Base-by-base conservation (phyloP, 2,329 filamentous ascomycete species). In the Keithomyces neogunnii region DNA sequence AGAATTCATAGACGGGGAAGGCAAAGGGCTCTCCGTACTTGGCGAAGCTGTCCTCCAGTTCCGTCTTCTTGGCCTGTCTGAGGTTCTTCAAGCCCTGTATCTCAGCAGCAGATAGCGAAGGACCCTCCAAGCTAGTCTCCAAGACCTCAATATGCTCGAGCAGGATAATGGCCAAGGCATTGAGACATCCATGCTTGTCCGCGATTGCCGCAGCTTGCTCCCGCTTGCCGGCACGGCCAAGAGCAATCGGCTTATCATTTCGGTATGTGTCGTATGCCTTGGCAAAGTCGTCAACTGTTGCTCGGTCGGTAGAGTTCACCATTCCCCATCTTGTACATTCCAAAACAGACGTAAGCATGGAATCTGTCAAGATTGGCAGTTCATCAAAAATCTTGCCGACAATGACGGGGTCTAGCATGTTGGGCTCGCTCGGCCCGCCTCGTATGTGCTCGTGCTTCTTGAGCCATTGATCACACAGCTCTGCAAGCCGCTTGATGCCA, bases 1-100 rank as follows among this genome's bases (percentile, higher is more conserved):
- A 76, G 56, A 85, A 84, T 52, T 88, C 81, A 66, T 95, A 97
- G 55, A 89, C 87, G 0, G 89, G 86, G 59, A 84, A 84, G 3
- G 86, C 84, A 66, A 87, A 90, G 1, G 73, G 70, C 55, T 83
- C 74, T 13, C 82, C 81, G 57, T 86, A 88, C 30, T 70, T 74
- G n/a, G 76, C 73, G 60, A 90, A 87, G 49, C 75, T 75, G 36
- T 73, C 63, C 59, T 77, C 77, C n/a, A 70, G 62, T 38, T 44
- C 54, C 1, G 70, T 69, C 55, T 72, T 74, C 56, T 73, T 71
- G 29, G 67, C 63, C 40, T 70, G 65, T 13, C 70, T 69, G 44
- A 74, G 56, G 3, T 60, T 56, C 49, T 64, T 64, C 19, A 70
- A 43, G 19, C 55, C 59, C 40, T 66, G 62, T 2, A 51, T 47